Conservation (phyloP, 1,284 basidiomycete genomes). For the Ceraceosorus guamensis region DNA sequence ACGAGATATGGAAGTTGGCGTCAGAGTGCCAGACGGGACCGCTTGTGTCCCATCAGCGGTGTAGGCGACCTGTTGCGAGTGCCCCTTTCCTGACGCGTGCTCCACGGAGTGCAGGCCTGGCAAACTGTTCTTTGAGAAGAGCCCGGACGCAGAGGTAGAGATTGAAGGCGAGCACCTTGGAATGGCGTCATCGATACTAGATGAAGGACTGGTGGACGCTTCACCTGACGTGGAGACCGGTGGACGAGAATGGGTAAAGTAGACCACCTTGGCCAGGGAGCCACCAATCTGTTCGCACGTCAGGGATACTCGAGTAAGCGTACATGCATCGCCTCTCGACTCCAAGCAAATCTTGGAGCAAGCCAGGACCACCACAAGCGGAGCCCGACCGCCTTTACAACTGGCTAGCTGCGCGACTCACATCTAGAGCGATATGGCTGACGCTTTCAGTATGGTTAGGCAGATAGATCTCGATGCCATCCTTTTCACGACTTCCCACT, state of each 20-base stretch:
- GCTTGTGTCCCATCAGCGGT: conserved; percentile 4
- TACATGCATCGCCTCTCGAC: background rate
- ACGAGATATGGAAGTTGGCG: conserved; percentile 31
- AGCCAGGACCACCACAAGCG: no score
- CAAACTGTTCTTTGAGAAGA: no score
- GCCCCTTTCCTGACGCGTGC: no score
- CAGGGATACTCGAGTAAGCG: background rate
- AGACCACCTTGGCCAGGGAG: conserved; percentile 94
- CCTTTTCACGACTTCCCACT: conserved; percentile 9
- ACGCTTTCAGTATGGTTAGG: conserved; percentile 46
- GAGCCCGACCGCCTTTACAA: no score
- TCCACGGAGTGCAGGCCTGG: no score
- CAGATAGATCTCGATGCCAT: conserved; percentile 45
- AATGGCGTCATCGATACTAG: no score
- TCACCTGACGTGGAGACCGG: no score
- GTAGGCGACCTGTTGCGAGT: conserved; percentile 4
- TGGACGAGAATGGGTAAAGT: conserved; percentile 62
- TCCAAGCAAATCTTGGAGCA: background rate
- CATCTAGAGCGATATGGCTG: conserved; percentile 47
- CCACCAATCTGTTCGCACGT: conserved; percentile 69
- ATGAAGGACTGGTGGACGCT: no score
- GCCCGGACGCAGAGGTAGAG: conserved; percentile 9
- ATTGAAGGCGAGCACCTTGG: conserved; percentile 12
- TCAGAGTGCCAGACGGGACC: conserved; percentile 32
- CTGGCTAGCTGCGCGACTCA: conserved; percentile 6